Conservation (phyloP, 352 stramenopile genomes). For the Pythium oligandrum region DNA sequence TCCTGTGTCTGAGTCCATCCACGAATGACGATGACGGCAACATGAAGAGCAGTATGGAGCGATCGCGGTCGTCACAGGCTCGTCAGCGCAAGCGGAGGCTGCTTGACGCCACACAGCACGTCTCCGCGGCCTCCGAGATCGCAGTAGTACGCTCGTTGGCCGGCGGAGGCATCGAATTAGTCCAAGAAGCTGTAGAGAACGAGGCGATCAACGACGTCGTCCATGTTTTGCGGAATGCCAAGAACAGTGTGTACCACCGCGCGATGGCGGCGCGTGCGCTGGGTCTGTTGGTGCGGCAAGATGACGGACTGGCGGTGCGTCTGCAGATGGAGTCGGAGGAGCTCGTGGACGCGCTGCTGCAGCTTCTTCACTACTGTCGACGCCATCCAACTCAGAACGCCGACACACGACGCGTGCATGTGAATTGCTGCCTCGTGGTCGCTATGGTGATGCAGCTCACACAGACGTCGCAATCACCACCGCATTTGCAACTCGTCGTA, state of each 20-base stretch:
- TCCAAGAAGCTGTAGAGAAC: not conserved
- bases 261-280: conserved; percentile 61
- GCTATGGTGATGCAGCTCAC: conserved; percentile 77
- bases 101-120: conserved; percentile 47
- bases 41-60: conserved; percentile 21
- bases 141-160: conserved; percentile 25
- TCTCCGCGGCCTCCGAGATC: conserved; percentile 31
- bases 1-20: conserved; percentile 2
- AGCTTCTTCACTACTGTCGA: conserved; percentile 62
- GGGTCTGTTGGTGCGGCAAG: conserved; percentile 51
- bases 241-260: conserved; percentile 65
- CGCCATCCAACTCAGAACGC: conserved; percentile 35
- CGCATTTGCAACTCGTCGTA: conserved; percentile 40
- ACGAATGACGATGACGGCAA: not conserved
- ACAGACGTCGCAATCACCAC: conserved; percentile 6
- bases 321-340: conserved; percentile 60
- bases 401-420: conserved; percentile 63
- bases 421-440: conserved; percentile 83
- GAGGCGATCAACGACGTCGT: conserved; percentile 27
- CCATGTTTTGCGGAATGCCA: conserved; percentile 47
- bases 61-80: conserved; percentile 40
- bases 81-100: conserved; percentile 55
- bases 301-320: conserved; percentile 25
- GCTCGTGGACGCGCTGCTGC: conserved; percentile 68
- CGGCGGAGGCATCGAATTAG: conserved; percentile 6